Percentiles rank a stretch among this genome's conserved stretches.
phyloP scores from a whole-genome alignment of 768 basidiomycete genomes.

The Dacryopinax primogenitus region DNA sequence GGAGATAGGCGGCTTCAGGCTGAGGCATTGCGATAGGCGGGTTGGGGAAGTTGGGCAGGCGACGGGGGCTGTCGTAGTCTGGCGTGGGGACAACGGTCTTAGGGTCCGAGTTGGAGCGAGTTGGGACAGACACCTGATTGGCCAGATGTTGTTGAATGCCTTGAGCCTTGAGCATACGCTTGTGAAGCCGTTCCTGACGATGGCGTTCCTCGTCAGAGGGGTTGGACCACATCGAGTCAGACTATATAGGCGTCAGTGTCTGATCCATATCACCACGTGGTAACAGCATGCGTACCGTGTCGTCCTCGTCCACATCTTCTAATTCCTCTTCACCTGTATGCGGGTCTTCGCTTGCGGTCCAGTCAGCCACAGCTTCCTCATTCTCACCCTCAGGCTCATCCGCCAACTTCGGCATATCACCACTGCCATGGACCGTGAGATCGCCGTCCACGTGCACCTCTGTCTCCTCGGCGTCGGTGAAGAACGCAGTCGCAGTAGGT shows the following conservation, averaged over 20 bases:
- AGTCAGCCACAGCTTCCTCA: slow-evolving; percentile 46
- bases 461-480: background rate
- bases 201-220: slow-evolving; percentile 82
- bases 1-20: slow-evolving; percentile 27
- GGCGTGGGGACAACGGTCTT: slow-evolving; percentile 17
- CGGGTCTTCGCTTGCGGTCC: slow-evolving; percentile 69
- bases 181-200: slow-evolving; percentile 50
- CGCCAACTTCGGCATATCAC: background rate
- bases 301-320: slow-evolving; percentile 48
- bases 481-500: background rate
- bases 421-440: background rate
- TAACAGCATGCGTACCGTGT: slow-evolving; percentile 32
- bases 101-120: background rate
- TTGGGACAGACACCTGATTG: background rate
- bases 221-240: slow-evolving; percentile 47
- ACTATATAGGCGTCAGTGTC: slow-evolving; percentile 9
- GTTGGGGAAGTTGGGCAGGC: slow-evolving; percentile 66
- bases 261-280: slow-evolving; percentile 15
- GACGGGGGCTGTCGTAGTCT: slow-evolving; percentile 50
- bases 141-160: slow-evolving; percentile 20
- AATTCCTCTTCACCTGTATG: slow-evolving; percentile 23
- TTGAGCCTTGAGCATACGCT: slow-evolving; percentile 42
- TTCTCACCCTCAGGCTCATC: background rate
- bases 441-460: background rate
- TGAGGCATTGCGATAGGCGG: slow-evolving; percentile 27